A percentile compares a stretch with the other conserved stretches of the same genome.
phyloP scores from a whole-genome alignment of 345 rosid genomes.

The Arabidopsis thaliana region TAIR10.1 NC_003075.7:10147001-10147500 shows the following conservation, averaged over 20 bases:
- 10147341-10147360: conserved; percentile 37
- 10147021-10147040: not conserved
- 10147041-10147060: conserved; percentile 75
- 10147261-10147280: conserved; percentile 84
- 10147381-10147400: conserved; percentile 91
- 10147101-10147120: conserved; percentile 93
- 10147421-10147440: conserved; percentile 57
- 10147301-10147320: not conserved
- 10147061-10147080: conserved; percentile 90
- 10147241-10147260: conserved; percentile 89
- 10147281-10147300: conserved; percentile 48
- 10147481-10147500: conserved; percentile 12
- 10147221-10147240: conserved; percentile 88
- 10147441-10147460: not conserved
- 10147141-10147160: not conserved
- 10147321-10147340: not conserved
- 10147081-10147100: conserved; percentile 88
- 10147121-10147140: conserved; percentile 45
- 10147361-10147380: conserved; percentile 78
- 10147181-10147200: not conserved
- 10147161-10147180: not conserved
- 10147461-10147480: not conserved
- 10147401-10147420: conserved; percentile 74
- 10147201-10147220: conserved; percentile 51
- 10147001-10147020: conserved; percentile 6